Percentiles rank a stretch among this genome's conserved stretches.
phyloP scores from a whole-genome alignment of 495 filamentous ascomycete species.

The Hypomontagnella monticulosa region DNA sequence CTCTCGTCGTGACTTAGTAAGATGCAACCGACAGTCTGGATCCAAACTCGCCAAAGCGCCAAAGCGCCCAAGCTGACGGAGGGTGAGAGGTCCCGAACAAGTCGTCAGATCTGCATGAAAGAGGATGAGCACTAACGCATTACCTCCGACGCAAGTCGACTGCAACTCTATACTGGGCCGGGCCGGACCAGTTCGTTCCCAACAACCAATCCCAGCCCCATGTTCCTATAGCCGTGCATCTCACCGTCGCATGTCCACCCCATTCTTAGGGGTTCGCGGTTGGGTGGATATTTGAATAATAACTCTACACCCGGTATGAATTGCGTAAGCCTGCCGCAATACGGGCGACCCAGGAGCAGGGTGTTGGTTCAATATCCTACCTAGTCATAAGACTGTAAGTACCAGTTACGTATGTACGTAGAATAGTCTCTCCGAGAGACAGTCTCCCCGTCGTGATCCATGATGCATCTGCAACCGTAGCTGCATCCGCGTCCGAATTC shows the following conservation, averaged over 20 bases:
- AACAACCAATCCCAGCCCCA: conserved; percentile 22
- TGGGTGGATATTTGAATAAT: conserved; percentile 14
- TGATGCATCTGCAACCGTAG: conserved; percentile 2
- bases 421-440: background rate
- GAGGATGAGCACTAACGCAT: conserved; percentile 31
- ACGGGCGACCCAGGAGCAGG: background rate
- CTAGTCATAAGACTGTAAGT: conserved; percentile 5
- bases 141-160: conserved; percentile 33
- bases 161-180: conserved; percentile 18
- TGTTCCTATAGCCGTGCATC: background rate
- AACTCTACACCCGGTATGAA: conserved; percentile 5
- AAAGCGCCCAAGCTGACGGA: background rate
- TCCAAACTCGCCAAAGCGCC: conserved; percentile 13
- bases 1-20: conserved; percentile 15
- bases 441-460: conserved; percentile 4
- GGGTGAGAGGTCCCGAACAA: conserved; percentile 23
- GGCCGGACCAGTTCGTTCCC: conserved; percentile 20
- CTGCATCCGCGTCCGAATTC: conserved; percentile 7
- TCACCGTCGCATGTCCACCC: conserved; percentile 12
- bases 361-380: conserved; percentile 2
- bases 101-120: conserved; percentile 34
- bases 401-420: too few species aligned
- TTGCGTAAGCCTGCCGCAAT: conserved; percentile 18
- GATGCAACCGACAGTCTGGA: conserved; percentile 39
- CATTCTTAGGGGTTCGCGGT: conserved; percentile 10